Base-by-base conservation (phyloP, 2,329 filamentous ascomycete species). In the Calycina herbarum region DNA sequence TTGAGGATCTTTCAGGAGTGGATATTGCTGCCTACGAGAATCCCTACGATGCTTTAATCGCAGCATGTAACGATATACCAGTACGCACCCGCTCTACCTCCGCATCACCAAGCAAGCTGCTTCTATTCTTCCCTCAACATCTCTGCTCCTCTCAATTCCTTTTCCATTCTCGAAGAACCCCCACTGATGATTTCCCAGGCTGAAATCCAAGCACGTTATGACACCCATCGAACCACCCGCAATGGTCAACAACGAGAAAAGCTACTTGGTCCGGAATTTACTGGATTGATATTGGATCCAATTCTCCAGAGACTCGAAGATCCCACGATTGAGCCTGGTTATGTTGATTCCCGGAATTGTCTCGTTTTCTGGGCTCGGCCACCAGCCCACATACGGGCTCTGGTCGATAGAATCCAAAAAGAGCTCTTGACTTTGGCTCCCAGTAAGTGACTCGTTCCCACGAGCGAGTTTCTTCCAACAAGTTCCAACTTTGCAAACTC, bases 311-410 rank as follows among this genome's bases (percentile, higher is more conserved):
- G 89, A 64, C 79, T 97, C 38, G 85, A 89, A 70, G 83, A 89
- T 56, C 84, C 85, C 0, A 78, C 83, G 0, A 79, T 89, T 42
- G 84, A 92, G 68, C 89, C 88, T 0, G 86, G 86, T 0, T 96
- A 90, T 75, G 77, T 82, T 61, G 94, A 98, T 75, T 85, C 86
- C 54, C 83, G 94, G 51, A 84, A 97, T 73, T 96, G 94, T 75
- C 82, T 97, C 11, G 91, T 93, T 0, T 89, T 97, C 74, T 97
- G 93, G 93, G 92, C 91, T 3, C 84, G 94, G 6, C 94, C 94
- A 17, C 91, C 94, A 0, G 79, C 86, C 57, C 86, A 89, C 70
- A 82, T 97, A 20, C 82, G 89, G 57, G 79, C 83, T 24, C 79
- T 98, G 66, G 86, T 94, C 2, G 78, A 80, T 1, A 83, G 84